phyloP scores from a whole-genome alignment of 305 asterid species.

The Fraxinus albicans region DNA sequence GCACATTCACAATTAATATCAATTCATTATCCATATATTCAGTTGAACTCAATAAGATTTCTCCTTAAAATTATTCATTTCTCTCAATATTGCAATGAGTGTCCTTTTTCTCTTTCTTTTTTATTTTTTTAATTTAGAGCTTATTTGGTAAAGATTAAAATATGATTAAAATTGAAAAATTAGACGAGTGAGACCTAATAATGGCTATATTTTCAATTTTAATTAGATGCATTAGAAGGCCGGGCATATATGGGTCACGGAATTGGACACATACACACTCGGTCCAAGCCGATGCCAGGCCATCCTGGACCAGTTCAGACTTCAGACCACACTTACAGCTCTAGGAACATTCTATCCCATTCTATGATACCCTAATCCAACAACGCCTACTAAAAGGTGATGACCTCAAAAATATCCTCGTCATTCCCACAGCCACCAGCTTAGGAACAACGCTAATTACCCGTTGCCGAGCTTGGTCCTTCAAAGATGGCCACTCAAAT shows the following conservation, averaged over 20 bases:
- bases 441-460: background rate
- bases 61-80: too few relatives aligned
- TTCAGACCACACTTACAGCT: background rate
- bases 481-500: conserved; percentile 36
- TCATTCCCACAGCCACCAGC: background rate
- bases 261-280: background rate
- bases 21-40: too few relatives aligned
- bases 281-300: background rate
- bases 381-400: background rate
- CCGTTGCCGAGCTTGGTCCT: background rate
- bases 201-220: too few relatives aligned
- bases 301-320: background rate
- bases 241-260: background rate
- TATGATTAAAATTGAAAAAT: too few relatives aligned
- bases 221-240: too few relatives aligned
- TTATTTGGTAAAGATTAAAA: too few relatives aligned
- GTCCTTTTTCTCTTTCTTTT: too few relatives aligned
- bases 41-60: too few relatives aligned
- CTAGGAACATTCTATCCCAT: background rate
- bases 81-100: too few relatives aligned
- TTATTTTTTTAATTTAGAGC: too few relatives aligned
- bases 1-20: too few relatives aligned
- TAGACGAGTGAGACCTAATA: too few relatives aligned
- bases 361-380: conserved; percentile 23
- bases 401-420: background rate